A percentile compares a stretch with the other conserved stretches of the same genome.
These are phyloP conservation scores for Vigna hirtella DNA, from an alignment of 306 rosid species.

Conservation along the genomic window DNA sequence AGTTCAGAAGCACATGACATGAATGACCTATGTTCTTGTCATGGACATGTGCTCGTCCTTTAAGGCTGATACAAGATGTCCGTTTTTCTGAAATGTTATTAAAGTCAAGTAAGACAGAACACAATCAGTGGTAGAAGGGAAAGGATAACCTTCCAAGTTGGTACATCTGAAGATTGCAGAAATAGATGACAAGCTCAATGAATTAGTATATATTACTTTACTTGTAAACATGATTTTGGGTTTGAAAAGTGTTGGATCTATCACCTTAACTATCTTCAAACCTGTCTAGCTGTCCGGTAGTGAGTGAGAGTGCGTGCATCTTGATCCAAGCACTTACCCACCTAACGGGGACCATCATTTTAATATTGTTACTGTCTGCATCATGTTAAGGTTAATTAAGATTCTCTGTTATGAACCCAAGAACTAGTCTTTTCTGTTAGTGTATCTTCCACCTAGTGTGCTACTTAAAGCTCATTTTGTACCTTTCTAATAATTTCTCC, in stretches of 20 bases:
- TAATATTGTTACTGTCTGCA: constrained; percentile 33
- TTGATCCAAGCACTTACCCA: constrained; percentile 50
- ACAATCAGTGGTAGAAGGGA: constrained; percentile 9
- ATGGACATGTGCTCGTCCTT: constrained; percentile 45
- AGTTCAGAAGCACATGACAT: constrained; percentile 44
- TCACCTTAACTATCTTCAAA: constrained; percentile 46
- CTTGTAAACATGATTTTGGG: constrained; percentile 35
- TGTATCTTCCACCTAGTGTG: constrained; percentile 39
- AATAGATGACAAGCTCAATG: constrained; percentile 9
- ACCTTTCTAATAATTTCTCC: constrained; percentile 35
- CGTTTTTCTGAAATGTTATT: constrained; percentile 22
- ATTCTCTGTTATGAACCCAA: constrained; percentile 44
- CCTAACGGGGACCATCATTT: constrained; percentile 49
- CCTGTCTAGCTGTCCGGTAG: constrained; percentile 52
- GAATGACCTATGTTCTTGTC: constrained; percentile 43
- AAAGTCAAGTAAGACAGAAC: constrained; percentile 24
- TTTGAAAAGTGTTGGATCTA: constrained; percentile 57
- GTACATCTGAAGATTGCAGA: constrained; percentile 11
- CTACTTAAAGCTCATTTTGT: constrained; percentile 41
- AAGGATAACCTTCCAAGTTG: constrained; percentile 30
- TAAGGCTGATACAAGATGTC: constrained; percentile 32
- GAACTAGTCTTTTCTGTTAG: constrained; percentile 40
- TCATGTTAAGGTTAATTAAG: constrained; percentile 44
- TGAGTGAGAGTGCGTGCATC: constrained; percentile 47
- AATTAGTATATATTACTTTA: constrained; percentile 34